Base-by-base conservation (phyloP, 805 yeast genomes). In the Kodamaea fukazawae region DNA sequence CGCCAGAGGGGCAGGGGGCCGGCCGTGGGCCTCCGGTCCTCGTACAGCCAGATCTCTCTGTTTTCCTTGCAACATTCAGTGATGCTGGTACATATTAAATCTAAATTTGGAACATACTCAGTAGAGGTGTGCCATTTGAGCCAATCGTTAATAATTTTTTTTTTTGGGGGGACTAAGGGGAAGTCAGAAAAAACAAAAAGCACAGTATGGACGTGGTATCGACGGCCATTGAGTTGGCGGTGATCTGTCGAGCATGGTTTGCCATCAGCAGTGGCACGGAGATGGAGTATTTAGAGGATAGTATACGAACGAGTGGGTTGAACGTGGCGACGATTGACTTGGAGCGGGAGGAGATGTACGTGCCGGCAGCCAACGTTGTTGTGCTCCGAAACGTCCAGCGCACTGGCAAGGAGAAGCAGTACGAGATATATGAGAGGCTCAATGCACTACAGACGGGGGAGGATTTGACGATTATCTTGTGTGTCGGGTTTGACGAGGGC, bases 381-480 rank as follows among this genome's bases (percentile, higher is more conserved):
- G 13, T 30, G 7, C 27, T 41, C 10, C 29, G 35, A n/a, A 27
- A 36, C 12, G 36, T 35, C 25, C 34, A 36, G 22, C n/a, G 13
- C 15, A 22, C 15, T 11, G 32, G 18, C 16, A 27, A 11, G 6
- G 34, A 35, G 5, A 29, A 14, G n/a, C 51, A 47, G 32, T 30
- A 33, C 9, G 37, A 39, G 17, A 30, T 47, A 12, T 40, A 35
- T 26, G 39, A 43, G 17, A 31, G 38, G 33, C 34, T 31, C 29
- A 28, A 40, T 7, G 29, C 31, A 4, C 12, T 43, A 14, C 31
- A 34, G 5, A 34, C 32, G 30, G 47, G 41, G 28, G 32, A 29
- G 18, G 33, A 43, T 9, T 43, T 41, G 26, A 36, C 41, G n/a
- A 18, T 47, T 8, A 28, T 47, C 6, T 23, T 40, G 20, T 41